These are phyloP conservation scores for Citrus unshiu DNA, from an alignment of 345 rosid genomes.

Conservation along the genomic window DNA sequence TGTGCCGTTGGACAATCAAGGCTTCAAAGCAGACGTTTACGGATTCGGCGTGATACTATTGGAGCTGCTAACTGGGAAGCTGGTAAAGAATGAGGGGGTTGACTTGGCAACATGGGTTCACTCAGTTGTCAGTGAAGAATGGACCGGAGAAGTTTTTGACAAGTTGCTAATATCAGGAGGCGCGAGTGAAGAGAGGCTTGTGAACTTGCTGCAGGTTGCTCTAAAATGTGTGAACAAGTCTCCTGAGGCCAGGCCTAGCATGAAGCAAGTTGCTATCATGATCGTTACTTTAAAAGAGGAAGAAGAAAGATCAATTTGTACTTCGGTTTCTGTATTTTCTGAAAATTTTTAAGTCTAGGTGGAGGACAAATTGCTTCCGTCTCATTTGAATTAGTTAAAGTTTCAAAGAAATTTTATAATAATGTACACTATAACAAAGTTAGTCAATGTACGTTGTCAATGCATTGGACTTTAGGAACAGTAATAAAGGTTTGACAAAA, in stretches of 20 bases:
- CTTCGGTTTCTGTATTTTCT: constrained; percentile 8
- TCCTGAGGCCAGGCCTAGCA: constrained; percentile 38
- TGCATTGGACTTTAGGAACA: too few relatives aligned
- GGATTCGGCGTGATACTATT: constrained; percentile 51
- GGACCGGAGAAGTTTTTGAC: constrained; percentile 67
- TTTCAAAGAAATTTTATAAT: background rate
- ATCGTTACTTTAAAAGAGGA: constrained; percentile 47
- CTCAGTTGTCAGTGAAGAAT: constrained; percentile 50
- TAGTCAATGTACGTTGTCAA: background rate
- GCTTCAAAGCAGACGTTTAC: constrained; percentile 38
- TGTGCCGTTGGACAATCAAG: constrained; percentile 16
- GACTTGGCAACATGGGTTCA: constrained; percentile 58
- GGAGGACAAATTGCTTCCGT: background rate
- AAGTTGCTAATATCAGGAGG: constrained; percentile 40
- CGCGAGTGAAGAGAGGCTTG: constrained; percentile 57
- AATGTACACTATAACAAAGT: background rate
- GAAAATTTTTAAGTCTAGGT: background rate
- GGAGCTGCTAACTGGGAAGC: constrained; percentile 53
- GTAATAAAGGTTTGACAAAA: too few relatives aligned
- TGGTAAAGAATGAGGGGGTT: constrained; percentile 37
- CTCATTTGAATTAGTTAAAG: background rate
- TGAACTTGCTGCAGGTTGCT: constrained; percentile 55
- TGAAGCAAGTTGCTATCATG: constrained; percentile 41
- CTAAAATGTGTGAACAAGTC: constrained; percentile 41
- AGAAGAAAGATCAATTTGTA: constrained; percentile 35